phyloP scores from a whole-genome alignment of 768 basidiomycete species.

The Amanita rimosa region DNA sequence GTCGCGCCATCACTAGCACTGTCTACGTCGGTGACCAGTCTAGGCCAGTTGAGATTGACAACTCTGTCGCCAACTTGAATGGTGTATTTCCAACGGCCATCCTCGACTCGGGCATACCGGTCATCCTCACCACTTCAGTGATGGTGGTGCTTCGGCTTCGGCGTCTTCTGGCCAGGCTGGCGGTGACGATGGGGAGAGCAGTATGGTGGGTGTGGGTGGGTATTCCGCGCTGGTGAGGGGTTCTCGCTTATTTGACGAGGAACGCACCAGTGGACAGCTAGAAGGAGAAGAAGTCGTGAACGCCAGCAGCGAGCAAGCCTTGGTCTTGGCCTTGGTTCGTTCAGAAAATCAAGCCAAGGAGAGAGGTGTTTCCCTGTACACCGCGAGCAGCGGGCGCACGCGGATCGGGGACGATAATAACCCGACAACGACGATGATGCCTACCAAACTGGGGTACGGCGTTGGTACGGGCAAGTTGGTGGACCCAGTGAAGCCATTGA shows the following conservation, averaged over 20 bases:
- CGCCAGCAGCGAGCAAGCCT: too few relatives aligned
- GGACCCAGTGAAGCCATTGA: background rate
- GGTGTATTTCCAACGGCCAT: slow-evolving; percentile 46
- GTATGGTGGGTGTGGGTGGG: background rate
- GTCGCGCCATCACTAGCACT: slow-evolving; percentile 45
- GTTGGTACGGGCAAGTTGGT: too few relatives aligned
- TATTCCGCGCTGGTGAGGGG: background rate
- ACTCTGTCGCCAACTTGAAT: slow-evolving; percentile 26
- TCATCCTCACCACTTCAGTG: slow-evolving; percentile 49
- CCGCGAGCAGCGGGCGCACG: slow-evolving; percentile 4
- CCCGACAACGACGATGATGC: too few relatives aligned
- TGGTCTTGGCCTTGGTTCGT: too few relatives aligned
- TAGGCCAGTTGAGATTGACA: slow-evolving; percentile 28
- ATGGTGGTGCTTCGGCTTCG: slow-evolving; percentile 41
- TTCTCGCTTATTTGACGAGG: background rate
- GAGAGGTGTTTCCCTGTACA: background rate
- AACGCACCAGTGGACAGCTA: background rate
- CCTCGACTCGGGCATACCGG: slow-evolving; percentile 62
- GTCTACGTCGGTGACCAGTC: slow-evolving; percentile 41
- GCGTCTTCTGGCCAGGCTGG: slow-evolving; percentile 16
- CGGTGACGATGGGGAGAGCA: slow-evolving; percentile 1
- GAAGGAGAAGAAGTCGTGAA: background rate
- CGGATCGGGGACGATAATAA: slow-evolving; percentile 1
- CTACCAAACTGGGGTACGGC: too few relatives aligned
- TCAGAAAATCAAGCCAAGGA: too few relatives aligned